phyloP scores from a whole-genome alignment of 768 basidiomycete species.

The Mycena amicta region DNA sequence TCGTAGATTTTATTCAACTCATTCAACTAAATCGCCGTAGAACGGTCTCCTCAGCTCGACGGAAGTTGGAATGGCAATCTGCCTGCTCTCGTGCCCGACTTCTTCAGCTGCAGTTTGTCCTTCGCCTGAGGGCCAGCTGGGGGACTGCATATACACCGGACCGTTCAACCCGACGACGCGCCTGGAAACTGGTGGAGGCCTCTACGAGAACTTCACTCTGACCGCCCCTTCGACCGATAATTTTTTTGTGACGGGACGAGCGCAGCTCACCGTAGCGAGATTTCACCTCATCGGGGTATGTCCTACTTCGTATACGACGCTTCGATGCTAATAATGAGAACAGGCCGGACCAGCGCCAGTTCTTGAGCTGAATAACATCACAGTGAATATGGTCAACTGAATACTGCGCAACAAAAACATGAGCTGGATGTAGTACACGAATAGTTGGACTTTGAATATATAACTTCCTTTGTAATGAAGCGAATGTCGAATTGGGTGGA shows the following conservation, averaged over 20 bases:
- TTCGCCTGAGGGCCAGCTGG: slow-evolving; percentile 3
- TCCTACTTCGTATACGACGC: no score
- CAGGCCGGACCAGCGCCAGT: slow-evolving; percentile 8
- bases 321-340: no score
- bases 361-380: slow-evolving; percentile 11
- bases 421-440: no score
- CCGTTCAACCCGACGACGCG: slow-evolving; percentile 2
- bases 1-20: no score
- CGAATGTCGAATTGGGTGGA: no score
- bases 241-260: background rate
- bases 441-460: no score
- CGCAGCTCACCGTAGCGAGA: slow-evolving; percentile 11
- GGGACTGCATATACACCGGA: slow-evolving; percentile 2
- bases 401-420: no score
- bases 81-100: slow-evolving; percentile 7
- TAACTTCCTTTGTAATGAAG: no score
- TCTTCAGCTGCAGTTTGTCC: slow-evolving; percentile 2
- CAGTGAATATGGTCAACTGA: slow-evolving; percentile 9
- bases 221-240: background rate
- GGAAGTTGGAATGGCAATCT: slow-evolving; percentile 18
- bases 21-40: no score
- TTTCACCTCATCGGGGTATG: slow-evolving; percentile 13
- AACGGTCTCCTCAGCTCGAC: slow-evolving; percentile 11
- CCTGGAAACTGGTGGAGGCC: background rate
- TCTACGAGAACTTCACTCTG: slow-evolving; percentile 17